phyloP scores from a whole-genome alignment of 2,329 filamentous ascomycete genomes.

The Drechslera avenae region DNA sequence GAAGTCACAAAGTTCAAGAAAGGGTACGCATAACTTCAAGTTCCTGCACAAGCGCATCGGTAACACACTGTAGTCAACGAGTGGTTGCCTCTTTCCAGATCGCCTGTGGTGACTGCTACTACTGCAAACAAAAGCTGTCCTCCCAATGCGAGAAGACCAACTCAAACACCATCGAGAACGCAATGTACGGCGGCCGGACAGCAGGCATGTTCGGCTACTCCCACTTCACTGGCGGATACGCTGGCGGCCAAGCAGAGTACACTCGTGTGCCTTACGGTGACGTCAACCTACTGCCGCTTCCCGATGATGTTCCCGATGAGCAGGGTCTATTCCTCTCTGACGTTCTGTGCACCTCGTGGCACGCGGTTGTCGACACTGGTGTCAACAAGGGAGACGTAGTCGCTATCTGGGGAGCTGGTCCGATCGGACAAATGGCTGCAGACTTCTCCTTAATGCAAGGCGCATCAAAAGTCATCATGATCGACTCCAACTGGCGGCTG shows the following conservation, averaged over 20 bases:
- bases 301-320: slow-evolving; percentile 79
- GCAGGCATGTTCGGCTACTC: slow-evolving; percentile 66
- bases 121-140: slow-evolving; percentile 76
- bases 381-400: slow-evolving; percentile 77
- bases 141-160: slow-evolving; percentile 83
- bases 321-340: slow-evolving; percentile 81
- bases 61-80: too few relatives aligned
- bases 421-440: slow-evolving; percentile 79
- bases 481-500: slow-evolving; percentile 75
- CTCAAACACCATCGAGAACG: slow-evolving; percentile 69
- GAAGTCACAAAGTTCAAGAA: slow-evolving; percentile 50
- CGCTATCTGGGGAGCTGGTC: slow-evolving; percentile 82
- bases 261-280: slow-evolving; percentile 80
- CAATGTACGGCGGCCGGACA: slow-evolving; percentile 78
- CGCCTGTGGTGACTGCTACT: slow-evolving; percentile 70
- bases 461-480: slow-evolving; percentile 74
- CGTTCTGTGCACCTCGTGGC: slow-evolving; percentile 77
- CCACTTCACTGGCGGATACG: slow-evolving; percentile 82
- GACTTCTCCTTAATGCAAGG: slow-evolving; percentile 70
- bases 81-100: slow-evolving; percentile 89
- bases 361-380: slow-evolving; percentile 80
- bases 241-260: slow-evolving; percentile 85
- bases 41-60: too few relatives aligned
- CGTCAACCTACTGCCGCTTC: slow-evolving; percentile 78
- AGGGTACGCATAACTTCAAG: too few relatives aligned